Conservation (phyloP, 306 rosid genomes). For the Spatholobus suberectus region DNA sequence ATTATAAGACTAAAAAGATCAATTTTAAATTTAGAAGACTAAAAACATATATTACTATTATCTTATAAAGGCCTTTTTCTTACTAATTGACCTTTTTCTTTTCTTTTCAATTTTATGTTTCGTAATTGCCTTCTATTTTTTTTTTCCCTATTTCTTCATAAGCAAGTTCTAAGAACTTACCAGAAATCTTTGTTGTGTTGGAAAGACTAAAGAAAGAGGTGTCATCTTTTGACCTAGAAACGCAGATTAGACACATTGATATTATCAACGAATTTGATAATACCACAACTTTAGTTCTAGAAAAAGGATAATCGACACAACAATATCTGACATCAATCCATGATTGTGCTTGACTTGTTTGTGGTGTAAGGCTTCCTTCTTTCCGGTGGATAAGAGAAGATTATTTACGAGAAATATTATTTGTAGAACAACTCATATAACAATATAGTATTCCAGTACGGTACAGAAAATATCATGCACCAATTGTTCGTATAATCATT, state of each 20-base stretch:
- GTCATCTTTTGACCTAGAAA: constrained; percentile 58
- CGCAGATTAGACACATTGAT: constrained; percentile 27
- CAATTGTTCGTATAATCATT: no score
- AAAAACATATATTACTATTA: not conserved
- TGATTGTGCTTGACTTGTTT: constrained; percentile 17
- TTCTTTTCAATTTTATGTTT: not conserved
- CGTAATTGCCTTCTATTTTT: not conserved
- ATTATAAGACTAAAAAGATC: no score
- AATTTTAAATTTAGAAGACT: no score
- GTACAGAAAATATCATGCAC: no score
- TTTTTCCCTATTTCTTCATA: constrained; percentile 30
- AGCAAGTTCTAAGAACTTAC: constrained; percentile 51
- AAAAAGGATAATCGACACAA: constrained; percentile 32
- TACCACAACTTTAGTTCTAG: constrained; percentile 17
- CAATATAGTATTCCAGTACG: no score
- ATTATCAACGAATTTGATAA: no score
- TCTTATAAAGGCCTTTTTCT: no score
- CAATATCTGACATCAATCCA: constrained; percentile 10
- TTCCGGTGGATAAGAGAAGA: constrained; percentile 29
- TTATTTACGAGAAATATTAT: no score
- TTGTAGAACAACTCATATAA: no score
- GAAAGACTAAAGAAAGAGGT: constrained; percentile 36
- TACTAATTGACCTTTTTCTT: not conserved
- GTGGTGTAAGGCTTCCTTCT: not conserved
- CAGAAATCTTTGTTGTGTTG: constrained; percentile 28